These are phyloP conservation scores for Rosa multiflora DNA, from an alignment of 306 rosid genomes.

Conservation along the genomic window DNA sequence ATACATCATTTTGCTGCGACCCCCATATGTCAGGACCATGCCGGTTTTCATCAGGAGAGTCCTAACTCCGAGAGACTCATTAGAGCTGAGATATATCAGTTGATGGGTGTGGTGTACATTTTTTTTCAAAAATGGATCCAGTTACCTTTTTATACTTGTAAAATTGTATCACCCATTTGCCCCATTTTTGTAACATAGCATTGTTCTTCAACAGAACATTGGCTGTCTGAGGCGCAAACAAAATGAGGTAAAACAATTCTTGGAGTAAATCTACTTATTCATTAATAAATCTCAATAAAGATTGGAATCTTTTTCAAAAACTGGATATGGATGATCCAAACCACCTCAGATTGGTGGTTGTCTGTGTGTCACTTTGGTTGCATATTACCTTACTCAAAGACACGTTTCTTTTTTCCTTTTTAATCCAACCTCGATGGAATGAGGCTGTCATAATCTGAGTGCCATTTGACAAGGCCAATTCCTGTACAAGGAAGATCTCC, in stretches of 20 bases:
- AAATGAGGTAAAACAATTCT: background rate
- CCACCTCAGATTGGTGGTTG: background rate
- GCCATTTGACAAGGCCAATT: conserved; percentile 10
- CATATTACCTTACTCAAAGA: background rate
- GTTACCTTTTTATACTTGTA: conserved; percentile 4
- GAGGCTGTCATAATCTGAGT: background rate
- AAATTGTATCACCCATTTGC: conserved; percentile 10
- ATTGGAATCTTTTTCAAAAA: background rate
- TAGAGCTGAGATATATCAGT: conserved; percentile 13
- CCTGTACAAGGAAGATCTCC: background rate
- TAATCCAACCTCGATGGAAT: background rate
- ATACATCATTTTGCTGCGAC: background rate
- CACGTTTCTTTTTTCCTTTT: background rate
- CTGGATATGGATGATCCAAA: conserved; percentile 14
- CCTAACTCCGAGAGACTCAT: background rate
- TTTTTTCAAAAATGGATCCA: background rate
- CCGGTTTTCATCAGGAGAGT: conserved; percentile 18
- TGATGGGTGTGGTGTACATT: background rate
- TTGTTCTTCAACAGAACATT: conserved; percentile 7
- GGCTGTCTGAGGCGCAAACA: background rate
- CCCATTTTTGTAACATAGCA: conserved; percentile 10
- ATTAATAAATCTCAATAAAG: background rate
- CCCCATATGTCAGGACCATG: conserved; percentile 36
- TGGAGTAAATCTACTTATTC: background rate
- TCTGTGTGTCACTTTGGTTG: background rate